Percentiles rank a stretch among this genome's conserved stretches.
Evolutionary conservation across 495 filamentous ascomycete genomes (phyloP).

Genomic region (Aspergillus sclerotiicarbonarius): DNA sequence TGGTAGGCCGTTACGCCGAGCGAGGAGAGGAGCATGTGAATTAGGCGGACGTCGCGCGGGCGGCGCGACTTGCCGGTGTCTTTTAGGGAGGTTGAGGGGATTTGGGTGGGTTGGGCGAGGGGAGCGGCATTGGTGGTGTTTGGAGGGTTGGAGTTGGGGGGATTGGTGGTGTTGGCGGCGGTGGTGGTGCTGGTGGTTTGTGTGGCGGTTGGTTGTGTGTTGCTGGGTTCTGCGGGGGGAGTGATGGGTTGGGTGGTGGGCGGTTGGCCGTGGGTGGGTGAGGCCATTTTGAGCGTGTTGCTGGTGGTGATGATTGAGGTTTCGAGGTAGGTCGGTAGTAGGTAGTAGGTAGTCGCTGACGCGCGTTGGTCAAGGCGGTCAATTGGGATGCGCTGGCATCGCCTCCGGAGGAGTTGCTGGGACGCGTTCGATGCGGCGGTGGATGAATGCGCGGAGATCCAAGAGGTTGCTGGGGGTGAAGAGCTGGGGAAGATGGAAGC

Average conservation of each 20-base stretch:
- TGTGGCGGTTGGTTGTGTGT: constrained; percentile 10
- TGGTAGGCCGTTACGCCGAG: constrained; percentile 89
- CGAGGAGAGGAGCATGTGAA: constrained; percentile 85
- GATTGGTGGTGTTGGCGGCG: constrained; percentile 19
- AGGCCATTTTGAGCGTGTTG: constrained; percentile 34
- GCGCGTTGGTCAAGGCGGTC: background rate
- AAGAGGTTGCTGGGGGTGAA: background rate
- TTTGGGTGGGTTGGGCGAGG: constrained; percentile 33
- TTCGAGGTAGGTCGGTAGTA: constrained; percentile 4
- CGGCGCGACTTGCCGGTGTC: constrained; percentile 66
- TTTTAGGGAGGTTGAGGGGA: constrained; percentile 54
- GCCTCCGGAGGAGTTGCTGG: background rate
- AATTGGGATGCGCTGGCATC: background rate
- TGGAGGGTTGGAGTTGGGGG: constrained; percentile 6
- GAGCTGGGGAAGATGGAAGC: background rate
- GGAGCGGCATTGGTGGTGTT: constrained; percentile 13
- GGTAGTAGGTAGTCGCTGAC: background rate
- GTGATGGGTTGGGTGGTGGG: constrained; percentile 43
- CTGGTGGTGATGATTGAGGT: constrained; percentile 5
- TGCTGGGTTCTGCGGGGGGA: constrained; percentile 42
- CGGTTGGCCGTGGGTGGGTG: constrained; percentile 37
- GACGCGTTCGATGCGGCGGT: background rate
- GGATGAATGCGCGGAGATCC: background rate
- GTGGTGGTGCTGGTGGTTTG: constrained; percentile 23
- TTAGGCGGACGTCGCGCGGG: constrained; percentile 84